Conservation (phyloP, 352 stramenopile species). For the Pythium dissimile region DNA sequence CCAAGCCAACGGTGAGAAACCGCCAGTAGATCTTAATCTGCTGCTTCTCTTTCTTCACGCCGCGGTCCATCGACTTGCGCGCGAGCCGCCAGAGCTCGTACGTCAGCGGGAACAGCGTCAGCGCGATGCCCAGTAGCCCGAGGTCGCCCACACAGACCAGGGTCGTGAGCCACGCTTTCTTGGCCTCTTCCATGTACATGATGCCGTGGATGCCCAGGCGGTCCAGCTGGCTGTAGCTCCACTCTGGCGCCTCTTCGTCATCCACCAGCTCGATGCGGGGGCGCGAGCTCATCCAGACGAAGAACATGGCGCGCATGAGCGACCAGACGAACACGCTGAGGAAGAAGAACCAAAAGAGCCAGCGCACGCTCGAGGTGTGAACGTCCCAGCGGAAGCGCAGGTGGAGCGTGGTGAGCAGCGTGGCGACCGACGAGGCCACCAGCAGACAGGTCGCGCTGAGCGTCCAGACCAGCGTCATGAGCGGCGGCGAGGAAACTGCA, state of each 20-base stretch:
- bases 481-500: too few relatives aligned
- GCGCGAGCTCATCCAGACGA: slow-evolving; percentile 28
- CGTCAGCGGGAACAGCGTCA: slow-evolving; percentile 50
- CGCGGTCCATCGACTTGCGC: slow-evolving; percentile 62
- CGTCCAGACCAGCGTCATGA: slow-evolving; percentile 3
- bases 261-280: not conserved
- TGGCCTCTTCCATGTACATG: slow-evolving; percentile 19
- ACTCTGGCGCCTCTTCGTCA: not conserved
- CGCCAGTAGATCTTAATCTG: slow-evolving; percentile 41
- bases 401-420: slow-evolving; percentile 19
- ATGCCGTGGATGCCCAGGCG: slow-evolving; percentile 48
- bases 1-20: slow-evolving; percentile 23
- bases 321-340: slow-evolving; percentile 47
- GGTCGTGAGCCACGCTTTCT: slow-evolving; percentile 24
- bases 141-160: slow-evolving; percentile 49
- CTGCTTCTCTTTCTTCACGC: slow-evolving; percentile 33
- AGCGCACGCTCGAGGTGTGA: slow-evolving; percentile 39
- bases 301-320: slow-evolving; percentile 35
- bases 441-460: slow-evolving; percentile 1
- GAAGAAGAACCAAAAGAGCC: slow-evolving; percentile 65
- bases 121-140: slow-evolving; percentile 45
- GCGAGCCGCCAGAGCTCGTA: slow-evolving; percentile 62
- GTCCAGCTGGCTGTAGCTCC: slow-evolving; percentile 31
- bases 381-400: slow-evolving; percentile 22
- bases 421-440: slow-evolving; percentile 6